These are phyloP conservation scores for Kockovaella imperatae DNA, from an alignment of 768 basidiomycete species.

Conservation along the genomic window DNA sequence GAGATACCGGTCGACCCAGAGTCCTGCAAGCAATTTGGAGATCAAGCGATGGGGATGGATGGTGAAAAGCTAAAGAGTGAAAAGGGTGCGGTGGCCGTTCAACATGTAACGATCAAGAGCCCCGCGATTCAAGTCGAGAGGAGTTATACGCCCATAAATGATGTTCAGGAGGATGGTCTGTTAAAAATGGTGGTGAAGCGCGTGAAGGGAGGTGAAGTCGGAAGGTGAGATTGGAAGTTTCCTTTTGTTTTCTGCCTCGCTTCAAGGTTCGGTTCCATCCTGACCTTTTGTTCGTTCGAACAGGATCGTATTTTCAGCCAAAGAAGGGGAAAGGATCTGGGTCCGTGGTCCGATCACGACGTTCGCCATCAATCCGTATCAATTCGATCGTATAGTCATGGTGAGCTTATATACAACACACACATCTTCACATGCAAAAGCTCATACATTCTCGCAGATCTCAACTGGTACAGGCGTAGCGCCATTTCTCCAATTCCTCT, in stretches of 20 bases:
- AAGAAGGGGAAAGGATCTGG: constrained; percentile 29
- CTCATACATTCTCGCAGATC: constrained; percentile 17
- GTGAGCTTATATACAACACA: constrained; percentile 10
- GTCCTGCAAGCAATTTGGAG: constrained; percentile 17
- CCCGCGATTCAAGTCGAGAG: constrained; percentile 42
- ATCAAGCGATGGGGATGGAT: constrained; percentile 8
- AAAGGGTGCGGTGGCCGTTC: constrained; percentile 22
- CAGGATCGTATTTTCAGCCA: constrained; percentile 31
- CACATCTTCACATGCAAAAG: background rate
- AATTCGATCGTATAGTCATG: constrained; percentile 39
- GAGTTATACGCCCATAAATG: constrained; percentile 41
- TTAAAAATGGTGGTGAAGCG: constrained; percentile 39
- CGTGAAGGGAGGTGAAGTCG: constrained; percentile 42
- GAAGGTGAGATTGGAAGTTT: constrained; percentile 43
- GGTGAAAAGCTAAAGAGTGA: background rate
- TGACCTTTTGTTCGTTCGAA: background rate
- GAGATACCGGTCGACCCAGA: constrained; percentile 17
- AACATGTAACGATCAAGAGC: constrained; percentile 39
- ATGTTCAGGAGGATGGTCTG: constrained; percentile 26
- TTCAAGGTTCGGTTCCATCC: background rate
- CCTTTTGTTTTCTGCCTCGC: background rate
- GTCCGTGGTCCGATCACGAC: constrained; percentile 40
- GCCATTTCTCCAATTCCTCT: constrained; percentile 41
- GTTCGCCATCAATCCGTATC: constrained; percentile 17
- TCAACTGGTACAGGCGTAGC: constrained; percentile 42